Evolutionary conservation across 371 early-diverging fungal genomes (phyloP).

Genomic region (Syncephalastrum sp.): DNA sequence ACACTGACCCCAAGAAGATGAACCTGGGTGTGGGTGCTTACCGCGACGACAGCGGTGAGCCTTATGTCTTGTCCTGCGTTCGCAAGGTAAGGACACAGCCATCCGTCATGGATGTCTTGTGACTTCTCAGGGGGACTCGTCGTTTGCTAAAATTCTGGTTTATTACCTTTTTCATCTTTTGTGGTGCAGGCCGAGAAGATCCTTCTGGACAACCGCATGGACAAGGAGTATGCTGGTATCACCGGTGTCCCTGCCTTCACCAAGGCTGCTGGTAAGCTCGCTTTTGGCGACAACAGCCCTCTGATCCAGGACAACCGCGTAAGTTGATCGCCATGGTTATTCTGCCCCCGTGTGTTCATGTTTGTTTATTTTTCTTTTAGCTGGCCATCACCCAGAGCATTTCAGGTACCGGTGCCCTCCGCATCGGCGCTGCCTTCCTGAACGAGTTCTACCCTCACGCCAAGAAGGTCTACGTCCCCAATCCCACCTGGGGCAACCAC

Average conservation of each 20-base stretch:
- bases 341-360: neutral
- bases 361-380: conserved; percentile 28
- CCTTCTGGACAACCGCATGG: conserved; percentile 64
- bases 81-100: conserved; percentile 60
- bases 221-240: conserved; percentile 97
- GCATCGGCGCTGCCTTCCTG: conserved; percentile 93
- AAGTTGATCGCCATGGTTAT: conserved; percentile 13
- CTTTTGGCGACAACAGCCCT: conserved; percentile 80
- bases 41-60: conserved; percentile 93
- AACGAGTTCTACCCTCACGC: conserved; percentile 77
- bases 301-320: conserved; percentile 73
- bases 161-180: neutral
- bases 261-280: conserved; percentile 80
- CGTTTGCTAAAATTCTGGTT: neutral
- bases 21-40: conserved; percentile 98
- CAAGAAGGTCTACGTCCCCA: conserved; percentile 92
- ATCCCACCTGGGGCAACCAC: conserved; percentile 99
- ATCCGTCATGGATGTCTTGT: conserved; percentile 1
- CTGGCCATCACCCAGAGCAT: conserved; percentile 92
- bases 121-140: neutral
- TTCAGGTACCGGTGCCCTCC: conserved; percentile 97
- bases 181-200: conserved; percentile 74
- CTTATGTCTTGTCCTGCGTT: conserved; percentile 87
- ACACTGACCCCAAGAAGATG: conserved; percentile 89
- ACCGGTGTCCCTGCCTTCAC: conserved; percentile 88